A percentile compares a stretch with the other conserved stretches of the same genome.
phyloP scores from a whole-genome alignment of 805 yeast species.

The Teunomyces atbi region DNA sequence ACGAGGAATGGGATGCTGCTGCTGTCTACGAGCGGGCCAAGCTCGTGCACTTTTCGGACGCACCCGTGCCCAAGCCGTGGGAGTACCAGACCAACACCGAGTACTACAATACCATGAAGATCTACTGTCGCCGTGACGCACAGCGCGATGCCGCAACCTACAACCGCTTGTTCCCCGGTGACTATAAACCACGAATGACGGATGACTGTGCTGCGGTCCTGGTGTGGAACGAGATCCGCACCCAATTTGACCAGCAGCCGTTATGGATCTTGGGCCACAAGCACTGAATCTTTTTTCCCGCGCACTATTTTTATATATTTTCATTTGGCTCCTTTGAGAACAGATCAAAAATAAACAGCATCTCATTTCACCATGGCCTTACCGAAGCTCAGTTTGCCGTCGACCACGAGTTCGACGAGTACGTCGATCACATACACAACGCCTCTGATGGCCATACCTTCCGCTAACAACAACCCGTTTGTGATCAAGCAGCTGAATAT shows the following conservation, averaged over 20 bases:
- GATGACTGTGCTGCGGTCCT: conserved; percentile 29
- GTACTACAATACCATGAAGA: conserved; percentile 24
- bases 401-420: not conserved
- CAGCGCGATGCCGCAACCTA: conserved; percentile 15
- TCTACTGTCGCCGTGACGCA: conserved; percentile 21
- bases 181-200: conserved; percentile 24
- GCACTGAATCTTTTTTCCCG: not conserved
- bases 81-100: conserved; percentile 18
- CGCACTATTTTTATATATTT: no score
- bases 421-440: conserved; percentile 32
- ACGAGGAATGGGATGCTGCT: conserved; percentile 33
- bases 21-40: conserved; percentile 30
- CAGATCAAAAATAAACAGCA: not conserved
- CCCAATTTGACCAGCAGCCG: conserved; percentile 11
- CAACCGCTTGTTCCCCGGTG: conserved; percentile 15
- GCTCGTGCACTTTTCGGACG: conserved; percentile 63
- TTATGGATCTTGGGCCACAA: not conserved
- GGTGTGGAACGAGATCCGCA: conserved; percentile 27
- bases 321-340: no score
- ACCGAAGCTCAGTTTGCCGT: not conserved
- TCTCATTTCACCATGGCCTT: not conserved
- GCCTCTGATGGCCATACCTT: conserved; percentile 57
- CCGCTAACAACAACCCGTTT: conserved; percentile 62
- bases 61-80: conserved; percentile 72
- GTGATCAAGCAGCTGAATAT: conserved; percentile 52